These are phyloP conservation scores for Aspergillus ochraceus DNA, from an alignment of 2,329 filamentous ascomycete species.

Conservation along the genomic window DNA sequence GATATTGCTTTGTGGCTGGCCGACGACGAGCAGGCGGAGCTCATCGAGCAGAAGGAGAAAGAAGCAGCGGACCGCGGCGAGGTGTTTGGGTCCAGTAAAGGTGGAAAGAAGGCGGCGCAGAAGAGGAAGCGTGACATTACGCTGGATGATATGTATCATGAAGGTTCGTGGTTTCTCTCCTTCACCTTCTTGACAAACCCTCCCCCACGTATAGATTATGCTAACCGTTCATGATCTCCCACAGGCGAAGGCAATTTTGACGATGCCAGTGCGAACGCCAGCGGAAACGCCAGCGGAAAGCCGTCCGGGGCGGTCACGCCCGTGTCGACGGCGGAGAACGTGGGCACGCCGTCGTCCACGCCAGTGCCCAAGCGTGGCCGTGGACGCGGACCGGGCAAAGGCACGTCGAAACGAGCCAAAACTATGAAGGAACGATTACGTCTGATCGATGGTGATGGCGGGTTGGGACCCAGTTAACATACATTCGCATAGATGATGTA, in stretches of 20 bases:
- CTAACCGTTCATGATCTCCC: background rate
- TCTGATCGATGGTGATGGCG: conserved; percentile 46
- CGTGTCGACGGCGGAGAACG: conserved; percentile 55
- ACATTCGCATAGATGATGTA: background rate
- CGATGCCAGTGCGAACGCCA: conserved; percentile 73
- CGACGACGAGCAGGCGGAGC: conserved; percentile 91
- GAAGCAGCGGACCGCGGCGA: conserved; percentile 73
- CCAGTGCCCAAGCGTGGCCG: conserved; percentile 57
- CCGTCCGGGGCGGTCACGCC: conserved; percentile 84
- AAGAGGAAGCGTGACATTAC: conserved; percentile 64
- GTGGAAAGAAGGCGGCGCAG: conserved; percentile 57
- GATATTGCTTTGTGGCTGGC: conserved; percentile 99
- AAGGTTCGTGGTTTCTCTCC: conserved; percentile 67
- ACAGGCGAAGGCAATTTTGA: conserved; percentile 96
- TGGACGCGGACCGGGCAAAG: conserved; percentile 55
- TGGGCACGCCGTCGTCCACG: conserved; percentile 40
- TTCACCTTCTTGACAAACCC: background rate
- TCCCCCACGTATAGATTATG: background rate
- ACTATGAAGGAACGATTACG: conserved; percentile 54
- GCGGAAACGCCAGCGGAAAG: conserved; percentile 75
- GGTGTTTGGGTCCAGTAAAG: conserved; percentile 59
- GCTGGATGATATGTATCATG: conserved; percentile 97
- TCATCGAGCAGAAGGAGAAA: conserved; percentile 89
- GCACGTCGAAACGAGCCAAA: conserved; percentile 61
- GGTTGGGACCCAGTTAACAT: conserved; percentile 25